A percentile compares a stretch with the other conserved stretches of the same genome.
phyloP scores from a whole-genome alignment of 495 filamentous ascomycete genomes.

The Lindgomyces ingoldianus region DNA sequence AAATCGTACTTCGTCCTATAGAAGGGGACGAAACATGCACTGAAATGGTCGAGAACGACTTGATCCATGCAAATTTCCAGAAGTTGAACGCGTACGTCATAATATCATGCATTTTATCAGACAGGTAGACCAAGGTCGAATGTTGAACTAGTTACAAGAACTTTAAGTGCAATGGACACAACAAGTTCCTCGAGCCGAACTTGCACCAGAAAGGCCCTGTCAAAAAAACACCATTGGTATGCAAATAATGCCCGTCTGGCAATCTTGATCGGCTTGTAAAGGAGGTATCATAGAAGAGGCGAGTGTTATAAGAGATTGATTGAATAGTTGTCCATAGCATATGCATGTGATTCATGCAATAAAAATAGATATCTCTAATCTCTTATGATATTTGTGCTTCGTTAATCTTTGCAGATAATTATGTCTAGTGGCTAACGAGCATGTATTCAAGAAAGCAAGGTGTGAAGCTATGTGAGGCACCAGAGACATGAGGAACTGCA shows the following conservation, averaged over 20 bases:
- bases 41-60: constrained; percentile 40
- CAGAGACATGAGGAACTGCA: too few species aligned
- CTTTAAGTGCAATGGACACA: constrained; percentile 42
- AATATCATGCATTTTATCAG: too few species aligned
- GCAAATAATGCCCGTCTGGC: constrained; percentile 40
- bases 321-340: too few species aligned
- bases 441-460: too few species aligned
- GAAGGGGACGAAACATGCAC: constrained; percentile 27
- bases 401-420: too few species aligned
- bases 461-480: too few species aligned
- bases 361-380: too few species aligned
- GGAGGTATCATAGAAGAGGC: not conserved
- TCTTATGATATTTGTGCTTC: too few species aligned
- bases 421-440: too few species aligned
- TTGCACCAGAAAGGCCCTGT: constrained; percentile 47
- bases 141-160: constrained; percentile 47
- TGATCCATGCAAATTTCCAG: constrained; percentile 44
- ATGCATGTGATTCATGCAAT: too few species aligned
- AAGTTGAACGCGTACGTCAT: constrained; percentile 45
- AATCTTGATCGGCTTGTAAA: constrained; percentile 40
- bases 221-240: constrained; percentile 46
- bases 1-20: constrained; percentile 42
- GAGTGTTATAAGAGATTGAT: too few species aligned
- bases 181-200: constrained; percentile 48
- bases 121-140: too few species aligned